Evolutionary conservation across 495 filamentous ascomycete genomes (phyloP), one percentile per base, ranked within the genome.

Genomic region (Penicillium angulare): DNA sequence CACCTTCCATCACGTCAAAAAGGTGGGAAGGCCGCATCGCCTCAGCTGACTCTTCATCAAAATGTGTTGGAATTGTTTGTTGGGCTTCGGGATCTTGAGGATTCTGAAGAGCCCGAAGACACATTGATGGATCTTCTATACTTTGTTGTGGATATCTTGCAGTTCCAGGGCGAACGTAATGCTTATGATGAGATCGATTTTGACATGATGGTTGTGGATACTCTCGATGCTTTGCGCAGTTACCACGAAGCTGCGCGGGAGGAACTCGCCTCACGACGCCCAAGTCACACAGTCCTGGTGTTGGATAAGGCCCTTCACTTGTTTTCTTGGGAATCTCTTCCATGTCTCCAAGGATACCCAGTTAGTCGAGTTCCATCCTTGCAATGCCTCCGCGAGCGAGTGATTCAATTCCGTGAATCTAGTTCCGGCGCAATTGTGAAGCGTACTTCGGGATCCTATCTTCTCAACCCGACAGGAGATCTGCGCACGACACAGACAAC

Each of bases 171-270:
- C 2, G 93, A 98, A 68, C 81, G 85, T 24, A 97, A 97, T 66
- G 93, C 95, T 2, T 97, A 96, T 71, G 95, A 97, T 62, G 93
- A 98, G 71, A 87, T 98, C 58, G 92, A 98, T 64, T 92, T 96
- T 56, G 93, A 98, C 60, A 79, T 83, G 65, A 90, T 97, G 77
- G 82, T 87, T 13, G 75, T 97, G 15, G 90, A 93, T 32, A 89
- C 87, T 1, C 77, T 86, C 6, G 90, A 95, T 64, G 88, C 90
- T 5, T 69, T 97, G 15, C 78, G 84, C 21, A 74, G 80, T 1
- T 96, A 97, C 59, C 85, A 98, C 57, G 77, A 82, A 20, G 76
- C 76, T 20, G 70, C 67, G 6, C 71, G 68, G 12, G 60, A 70
- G 9, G 65, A 80, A 24, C 56, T 66, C 3, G 64, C 64, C n/a